Evolutionary conservation across 179 eudicot species (phyloP).

Genomic region (Amaranthus tricolor): DNA sequence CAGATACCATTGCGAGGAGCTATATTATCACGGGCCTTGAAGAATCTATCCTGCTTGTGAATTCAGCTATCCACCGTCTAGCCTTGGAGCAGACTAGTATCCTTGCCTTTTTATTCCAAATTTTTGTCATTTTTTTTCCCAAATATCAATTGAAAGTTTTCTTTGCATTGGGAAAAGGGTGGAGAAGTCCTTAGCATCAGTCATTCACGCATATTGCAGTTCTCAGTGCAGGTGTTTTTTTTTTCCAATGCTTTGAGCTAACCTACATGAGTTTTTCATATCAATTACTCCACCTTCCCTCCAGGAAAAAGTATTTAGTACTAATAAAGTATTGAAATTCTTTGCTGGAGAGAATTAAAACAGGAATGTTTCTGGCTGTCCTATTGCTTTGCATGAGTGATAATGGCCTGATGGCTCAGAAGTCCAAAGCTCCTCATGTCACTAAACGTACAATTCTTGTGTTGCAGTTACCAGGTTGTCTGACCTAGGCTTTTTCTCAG

Average conservation of each 20-base stretch:
- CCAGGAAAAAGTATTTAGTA: background rate
- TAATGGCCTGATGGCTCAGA: background rate
- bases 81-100: conserved; percentile 79
- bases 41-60: conserved; percentile 80
- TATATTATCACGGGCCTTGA: conserved; percentile 87
- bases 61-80: conserved; percentile 73
- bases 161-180: background rate
- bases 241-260: background rate
- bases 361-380: no score
- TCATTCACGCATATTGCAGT: background rate
- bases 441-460: background rate
- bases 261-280: background rate
- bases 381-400: background rate
- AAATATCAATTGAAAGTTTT: background rate
- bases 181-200: background rate
- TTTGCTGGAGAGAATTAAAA: background rate
- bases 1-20: conserved; percentile 88
- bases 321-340: background rate
- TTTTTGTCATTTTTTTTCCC: background rate
- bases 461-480: background rate
- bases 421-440: background rate
- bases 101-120: conserved; percentile 41
- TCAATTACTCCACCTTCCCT: background rate
- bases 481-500: background rate
- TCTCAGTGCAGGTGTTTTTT: conserved; percentile 4